Evolutionary conservation across 2,329 filamentous ascomycete genomes (phyloP).

Genomic region (Ophiocordyceps camponoti-leonardi): DNA sequence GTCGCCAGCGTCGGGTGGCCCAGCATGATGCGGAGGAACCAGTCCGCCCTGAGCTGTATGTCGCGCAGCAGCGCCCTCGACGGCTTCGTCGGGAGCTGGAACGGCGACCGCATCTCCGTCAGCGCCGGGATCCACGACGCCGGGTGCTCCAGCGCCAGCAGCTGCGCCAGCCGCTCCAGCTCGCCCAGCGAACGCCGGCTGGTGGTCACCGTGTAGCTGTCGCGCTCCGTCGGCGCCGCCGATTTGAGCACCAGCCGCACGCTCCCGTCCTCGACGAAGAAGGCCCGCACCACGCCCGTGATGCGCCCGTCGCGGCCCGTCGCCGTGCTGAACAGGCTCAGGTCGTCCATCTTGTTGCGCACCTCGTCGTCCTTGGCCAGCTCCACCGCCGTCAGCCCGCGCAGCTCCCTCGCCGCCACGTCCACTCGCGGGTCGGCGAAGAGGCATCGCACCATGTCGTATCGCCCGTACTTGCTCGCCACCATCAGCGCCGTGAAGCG

Average conservation of each 20-base stretch:
- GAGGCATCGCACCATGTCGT: conserved; percentile 78
- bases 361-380: conserved; percentile 96
- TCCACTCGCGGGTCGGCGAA: conserved; percentile 84
- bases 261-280: conserved; percentile 93
- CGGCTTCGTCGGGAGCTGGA: conserved; percentile 83
- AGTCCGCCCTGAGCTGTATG: conserved; percentile 71
- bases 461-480: conserved; percentile 90
- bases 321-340: conserved; percentile 64
- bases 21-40: conserved; percentile 73
- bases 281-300: conserved; percentile 84
- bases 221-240: conserved; percentile 63
- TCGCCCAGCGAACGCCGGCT: conserved; percentile 75
- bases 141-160: conserved; percentile 76
- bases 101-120: conserved; percentile 64
- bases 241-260: conserved; percentile 90
- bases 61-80: conserved; percentile 76
- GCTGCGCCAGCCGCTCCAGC: conserved; percentile 77
- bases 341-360: conserved; percentile 86
- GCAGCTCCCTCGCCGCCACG: conserved; percentile 61
- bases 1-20: conserved; percentile 84
- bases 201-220: conserved; percentile 85
- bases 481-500: conserved; percentile 94
- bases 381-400: conserved; percentile 86
- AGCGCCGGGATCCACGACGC: conserved; percentile 86
- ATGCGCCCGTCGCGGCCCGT: conserved; percentile 62